A percentile compares a stretch with the other conserved stretches of the same genome.
phyloP scores from a whole-genome alignment of 2,329 filamentous ascomycete species.

The Ophiostoma pallidulum region DNA sequence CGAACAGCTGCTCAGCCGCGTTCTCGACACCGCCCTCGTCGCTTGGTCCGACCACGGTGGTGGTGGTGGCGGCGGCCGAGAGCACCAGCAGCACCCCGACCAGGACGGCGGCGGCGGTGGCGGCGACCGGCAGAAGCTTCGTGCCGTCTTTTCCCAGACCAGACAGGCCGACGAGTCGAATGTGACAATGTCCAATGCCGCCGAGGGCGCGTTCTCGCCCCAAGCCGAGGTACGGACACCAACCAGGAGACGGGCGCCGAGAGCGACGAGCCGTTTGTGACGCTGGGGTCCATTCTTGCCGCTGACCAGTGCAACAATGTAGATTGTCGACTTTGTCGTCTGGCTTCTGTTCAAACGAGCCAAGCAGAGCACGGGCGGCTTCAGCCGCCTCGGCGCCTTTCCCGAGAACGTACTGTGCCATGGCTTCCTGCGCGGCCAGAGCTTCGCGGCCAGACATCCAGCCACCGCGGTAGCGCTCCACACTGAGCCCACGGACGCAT shows the following conservation, averaged over 20 bases:
- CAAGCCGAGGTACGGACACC: conserved; percentile 61
- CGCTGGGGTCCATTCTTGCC: conserved; percentile 41
- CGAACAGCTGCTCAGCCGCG: conserved; percentile 37
- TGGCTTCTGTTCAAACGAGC: conserved; percentile 63
- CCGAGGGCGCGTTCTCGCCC: conserved; percentile 36
- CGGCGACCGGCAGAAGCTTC: conserved; percentile 44
- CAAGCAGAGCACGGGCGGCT: conserved; percentile 25
- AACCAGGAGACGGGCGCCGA: conserved; percentile 73
- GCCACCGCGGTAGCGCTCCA: not conserved
- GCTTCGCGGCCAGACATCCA: conserved; percentile 6
- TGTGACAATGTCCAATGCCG: conserved; percentile 41
- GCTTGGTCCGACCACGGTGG: no score
- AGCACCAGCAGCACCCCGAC: conserved; percentile 3
- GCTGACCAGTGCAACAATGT: conserved; percentile 5
- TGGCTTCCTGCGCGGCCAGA: conserved; percentile 55
- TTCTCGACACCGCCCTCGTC: conserved; percentile 64
- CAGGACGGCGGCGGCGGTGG: no score
- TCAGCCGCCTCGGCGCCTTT: not conserved
- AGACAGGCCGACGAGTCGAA: conserved; percentile 45
- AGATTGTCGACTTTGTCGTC: conserved; percentile 71
- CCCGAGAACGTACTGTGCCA: conserved; percentile 56
- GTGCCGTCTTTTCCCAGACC: conserved; percentile 50
- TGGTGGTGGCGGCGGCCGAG: conserved; percentile 17
- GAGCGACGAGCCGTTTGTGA: conserved; percentile 78
- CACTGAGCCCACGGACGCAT: not conserved